Evolutionary conservation across 495 filamentous ascomycete species (phyloP).

Genomic region (Apodospora peruviana): DNA sequence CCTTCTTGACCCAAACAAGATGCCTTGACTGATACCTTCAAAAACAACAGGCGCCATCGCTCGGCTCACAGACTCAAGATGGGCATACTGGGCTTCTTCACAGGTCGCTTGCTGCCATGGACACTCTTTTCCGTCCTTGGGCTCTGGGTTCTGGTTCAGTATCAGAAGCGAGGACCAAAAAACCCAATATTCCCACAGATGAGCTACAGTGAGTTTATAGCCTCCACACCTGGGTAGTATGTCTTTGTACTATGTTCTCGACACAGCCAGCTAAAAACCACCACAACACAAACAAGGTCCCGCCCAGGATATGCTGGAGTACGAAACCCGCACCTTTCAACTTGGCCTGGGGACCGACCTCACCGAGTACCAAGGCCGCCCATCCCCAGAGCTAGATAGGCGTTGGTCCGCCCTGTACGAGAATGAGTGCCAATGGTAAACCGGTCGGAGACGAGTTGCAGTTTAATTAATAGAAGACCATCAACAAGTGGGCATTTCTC

Average conservation of each 20-base stretch:
- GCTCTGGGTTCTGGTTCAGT: background rate
- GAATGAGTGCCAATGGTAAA: too few relatives aligned
- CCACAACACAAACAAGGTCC: background rate
- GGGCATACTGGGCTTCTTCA: too few relatives aligned
- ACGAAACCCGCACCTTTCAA: background rate
- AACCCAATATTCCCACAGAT: background rate
- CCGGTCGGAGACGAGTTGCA: background rate
- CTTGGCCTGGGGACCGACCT: background rate
- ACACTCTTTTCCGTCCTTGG: background rate
- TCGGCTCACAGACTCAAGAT: too few relatives aligned
- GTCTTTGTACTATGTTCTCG: too few relatives aligned
- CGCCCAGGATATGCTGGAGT: background rate
- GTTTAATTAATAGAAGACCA: background rate
- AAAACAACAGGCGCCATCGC: too few relatives aligned
- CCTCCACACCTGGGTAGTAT: background rate
- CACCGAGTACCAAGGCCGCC: background rate
- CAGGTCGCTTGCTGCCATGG: background rate
- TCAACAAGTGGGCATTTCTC: background rate
- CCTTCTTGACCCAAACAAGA: too few relatives aligned
- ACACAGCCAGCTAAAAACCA: too few relatives aligned
- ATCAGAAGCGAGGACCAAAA: background rate
- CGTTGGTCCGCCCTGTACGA: background rate
- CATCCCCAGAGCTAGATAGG: background rate
- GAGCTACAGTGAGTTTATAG: background rate
- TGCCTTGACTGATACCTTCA: too few relatives aligned